Conservation (phyloP, 139 green algal species). For the Haematococcus sp. region DNA sequence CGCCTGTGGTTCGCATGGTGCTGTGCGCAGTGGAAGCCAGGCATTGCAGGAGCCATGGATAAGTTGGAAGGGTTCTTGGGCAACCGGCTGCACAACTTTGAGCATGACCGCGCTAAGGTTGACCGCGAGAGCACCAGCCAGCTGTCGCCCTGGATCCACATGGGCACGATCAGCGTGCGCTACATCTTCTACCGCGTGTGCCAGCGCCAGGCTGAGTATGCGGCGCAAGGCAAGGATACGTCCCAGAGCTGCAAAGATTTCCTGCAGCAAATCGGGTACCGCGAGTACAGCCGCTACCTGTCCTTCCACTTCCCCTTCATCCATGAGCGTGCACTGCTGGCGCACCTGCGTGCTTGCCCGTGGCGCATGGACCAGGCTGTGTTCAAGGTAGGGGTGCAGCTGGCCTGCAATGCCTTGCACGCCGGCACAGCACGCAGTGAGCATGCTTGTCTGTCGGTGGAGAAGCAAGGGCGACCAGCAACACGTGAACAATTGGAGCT, state of each 20-base stretch:
- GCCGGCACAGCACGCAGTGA: background rate
- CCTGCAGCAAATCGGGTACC: conserved; percentile 82
- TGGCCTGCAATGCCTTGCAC: background rate
- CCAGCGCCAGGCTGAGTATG: conserved; percentile 23
- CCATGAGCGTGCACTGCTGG: conserved; percentile 86
- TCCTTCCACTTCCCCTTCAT: conserved; percentile 96
- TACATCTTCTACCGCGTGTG: conserved; percentile 60
- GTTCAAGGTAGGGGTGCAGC: conserved; percentile 58
- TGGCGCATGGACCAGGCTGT: conserved; percentile 81
- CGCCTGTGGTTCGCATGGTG: background rate
- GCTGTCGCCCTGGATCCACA: conserved; percentile 93
- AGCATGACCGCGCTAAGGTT: conserved; percentile 68
- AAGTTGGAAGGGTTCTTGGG: conserved; percentile 71
- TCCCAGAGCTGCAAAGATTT: conserved; percentile 63
- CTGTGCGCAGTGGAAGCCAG: conserved; percentile 72
- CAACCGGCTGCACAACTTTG: conserved; percentile 64
- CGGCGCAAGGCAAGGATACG: conserved; percentile 20
- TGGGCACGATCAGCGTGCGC: conserved; percentile 77
- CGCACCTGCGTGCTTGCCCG: conserved; percentile 80
- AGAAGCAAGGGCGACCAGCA: background rate
- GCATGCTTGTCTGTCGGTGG: background rate
- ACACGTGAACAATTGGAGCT: background rate
- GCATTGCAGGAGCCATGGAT: conserved; percentile 47
- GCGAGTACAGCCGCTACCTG: conserved; percentile 90
- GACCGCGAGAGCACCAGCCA: conserved; percentile 78